A percentile compares a stretch with the other conserved stretches of the same genome.
Conservation (phyloP, 306 rosid species). For the Begonia loranthoides region DNA sequence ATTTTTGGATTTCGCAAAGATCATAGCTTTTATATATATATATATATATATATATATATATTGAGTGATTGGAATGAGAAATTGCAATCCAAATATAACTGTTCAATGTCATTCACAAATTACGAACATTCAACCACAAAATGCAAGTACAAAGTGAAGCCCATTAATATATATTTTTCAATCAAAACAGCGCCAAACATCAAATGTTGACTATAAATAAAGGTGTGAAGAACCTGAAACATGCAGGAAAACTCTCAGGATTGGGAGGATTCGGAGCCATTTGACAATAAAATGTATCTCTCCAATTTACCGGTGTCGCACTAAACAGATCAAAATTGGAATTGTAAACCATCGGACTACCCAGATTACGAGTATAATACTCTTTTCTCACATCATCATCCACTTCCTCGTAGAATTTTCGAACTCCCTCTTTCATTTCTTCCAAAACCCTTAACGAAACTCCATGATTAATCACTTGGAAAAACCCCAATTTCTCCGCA, state of each 20-base stretch:
- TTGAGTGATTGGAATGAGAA: too few species aligned
- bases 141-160: too few species aligned
- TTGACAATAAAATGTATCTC: conserved; percentile 16
- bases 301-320: conserved; percentile 22
- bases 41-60: too few species aligned
- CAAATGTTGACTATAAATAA: too few species aligned
- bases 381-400: conserved; percentile 21
- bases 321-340: conserved; percentile 26
- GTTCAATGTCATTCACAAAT: too few species aligned
- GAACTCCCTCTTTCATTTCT: conserved; percentile 20
- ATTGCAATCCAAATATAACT: too few species aligned
- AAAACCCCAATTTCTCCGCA: conserved; percentile 32
- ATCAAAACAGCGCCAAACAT: too few species aligned
- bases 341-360: conserved; percentile 4
- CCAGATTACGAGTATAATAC: conserved; percentile 11
- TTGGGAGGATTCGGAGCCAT: conserved; percentile 24
- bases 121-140: too few species aligned
- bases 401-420: conserved; percentile 22
- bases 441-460: conserved; percentile 16
- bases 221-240: not conserved
- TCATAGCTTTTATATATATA: too few species aligned
- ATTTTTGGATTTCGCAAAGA: too few species aligned
- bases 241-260: conserved; percentile 21
- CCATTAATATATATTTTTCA: too few species aligned
- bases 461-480: conserved; percentile 40